A percentile compares a stretch with the other conserved stretches of the same genome.
phyloP scores from a whole-genome alignment of 805 yeast species.

The Kazachstania viticola region DNA sequence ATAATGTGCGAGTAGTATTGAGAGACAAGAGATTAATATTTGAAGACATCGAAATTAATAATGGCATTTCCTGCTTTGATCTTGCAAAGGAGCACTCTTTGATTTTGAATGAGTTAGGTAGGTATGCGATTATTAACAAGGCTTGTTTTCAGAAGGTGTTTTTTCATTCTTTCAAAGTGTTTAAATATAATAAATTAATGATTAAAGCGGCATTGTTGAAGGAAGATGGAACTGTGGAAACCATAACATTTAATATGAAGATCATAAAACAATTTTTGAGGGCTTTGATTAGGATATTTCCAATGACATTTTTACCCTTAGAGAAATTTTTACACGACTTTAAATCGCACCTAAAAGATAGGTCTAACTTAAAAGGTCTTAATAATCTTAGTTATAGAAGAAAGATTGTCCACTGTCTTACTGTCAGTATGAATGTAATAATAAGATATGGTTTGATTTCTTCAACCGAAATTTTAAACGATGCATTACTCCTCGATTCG shows the following conservation, averaged over 20 bases:
- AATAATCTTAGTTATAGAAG: too few species aligned
- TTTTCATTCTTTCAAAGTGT: slow-evolving; percentile 13
- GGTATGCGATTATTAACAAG: slow-evolving; percentile 4
- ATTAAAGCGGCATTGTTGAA: slow-evolving; percentile 1
- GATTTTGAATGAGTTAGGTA: slow-evolving; percentile 10
- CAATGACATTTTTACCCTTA: slow-evolving; percentile 17
- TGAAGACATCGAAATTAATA: slow-evolving; percentile 14
- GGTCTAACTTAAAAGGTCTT: too few species aligned
- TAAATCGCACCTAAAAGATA: too few species aligned
- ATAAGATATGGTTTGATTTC: too few species aligned
- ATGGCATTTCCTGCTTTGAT: slow-evolving; percentile 33
- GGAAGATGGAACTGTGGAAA: background rate
- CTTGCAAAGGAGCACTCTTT: slow-evolving; percentile 31
- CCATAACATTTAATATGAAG: slow-evolving; percentile 6
- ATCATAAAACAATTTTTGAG: slow-evolving; percentile 12
- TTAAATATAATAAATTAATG: slow-evolving; percentile 5
- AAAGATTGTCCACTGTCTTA: too few species aligned
- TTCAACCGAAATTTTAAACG: too few species aligned
- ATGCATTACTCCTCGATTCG: too few species aligned
- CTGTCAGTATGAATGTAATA: too few species aligned
- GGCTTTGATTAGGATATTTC: slow-evolving; percentile 6
- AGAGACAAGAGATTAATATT: slow-evolving; percentile 39
- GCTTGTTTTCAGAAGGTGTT: slow-evolving; percentile 7
- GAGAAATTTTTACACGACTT: slow-evolving; percentile 8
- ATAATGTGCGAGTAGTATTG: slow-evolving; percentile 43